phyloP scores from a whole-genome alignment of 805 yeast genomes.

The Maudiozyma turicensis region DNA sequence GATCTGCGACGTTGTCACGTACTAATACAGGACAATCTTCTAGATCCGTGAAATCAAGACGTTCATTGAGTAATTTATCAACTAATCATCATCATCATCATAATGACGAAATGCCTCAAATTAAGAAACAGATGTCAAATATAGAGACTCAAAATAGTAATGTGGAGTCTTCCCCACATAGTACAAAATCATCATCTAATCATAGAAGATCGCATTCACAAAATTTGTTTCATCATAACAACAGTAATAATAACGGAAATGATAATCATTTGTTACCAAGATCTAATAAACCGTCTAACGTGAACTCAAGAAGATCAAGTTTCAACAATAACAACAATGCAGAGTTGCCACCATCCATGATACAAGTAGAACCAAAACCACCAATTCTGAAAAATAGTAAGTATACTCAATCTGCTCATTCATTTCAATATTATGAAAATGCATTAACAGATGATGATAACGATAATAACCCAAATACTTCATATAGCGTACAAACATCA shows the following conservation, averaged over 20 bases:
- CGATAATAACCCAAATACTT: conserved; percentile 8
- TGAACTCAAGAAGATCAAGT: conserved; percentile 21
- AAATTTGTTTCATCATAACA: background rate
- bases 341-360: conserved; percentile 58
- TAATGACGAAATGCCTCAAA: background rate
- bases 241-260: background rate
- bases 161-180: background rate
- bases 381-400: conserved; percentile 50
- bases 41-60: conserved; percentile 31
- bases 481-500: background rate
- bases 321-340: conserved; percentile 21
- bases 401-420: conserved; percentile 10
- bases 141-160: background rate
- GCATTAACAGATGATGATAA: conserved; percentile 27
- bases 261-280: background rate
- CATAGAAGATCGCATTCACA: conserved; percentile 7
- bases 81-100: conserved; percentile 20
- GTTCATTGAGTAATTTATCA: conserved; percentile 18
- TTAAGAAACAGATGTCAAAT: conserved; percentile 2
- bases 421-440: conserved; percentile 21
- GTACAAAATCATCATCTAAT: background rate
- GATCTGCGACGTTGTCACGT: conserved; percentile 15
- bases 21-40: conserved; percentile 46
- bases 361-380: conserved; percentile 58
- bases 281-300: background rate